Percentiles rank a stretch among this genome's conserved stretches.
These are phyloP conservation scores for Sclerotinia subarctica DNA, from an alignment of 2,329 filamentous ascomycete species.

Conservation along the genomic window DNA sequence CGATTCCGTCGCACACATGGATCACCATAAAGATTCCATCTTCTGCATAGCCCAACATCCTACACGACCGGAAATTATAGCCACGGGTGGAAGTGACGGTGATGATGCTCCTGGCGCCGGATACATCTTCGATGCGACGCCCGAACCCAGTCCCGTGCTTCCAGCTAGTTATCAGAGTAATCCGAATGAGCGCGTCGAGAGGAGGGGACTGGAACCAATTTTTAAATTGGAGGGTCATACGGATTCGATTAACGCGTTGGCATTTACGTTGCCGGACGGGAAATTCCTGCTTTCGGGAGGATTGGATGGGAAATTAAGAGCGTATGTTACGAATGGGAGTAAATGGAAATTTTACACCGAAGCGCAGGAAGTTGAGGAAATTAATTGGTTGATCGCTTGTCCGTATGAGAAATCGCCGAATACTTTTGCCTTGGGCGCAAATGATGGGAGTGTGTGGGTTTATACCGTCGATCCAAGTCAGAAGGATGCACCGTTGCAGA, in stretches of 20 bases:
- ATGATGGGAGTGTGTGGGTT: slow-evolving; percentile 92
- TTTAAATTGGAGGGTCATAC: slow-evolving; percentile 83
- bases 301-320: slow-evolving; percentile 77
- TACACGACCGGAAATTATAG: slow-evolving; percentile 69
- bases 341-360: slow-evolving; percentile 69
- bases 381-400: slow-evolving; percentile 84
- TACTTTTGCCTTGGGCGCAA: slow-evolving; percentile 81
- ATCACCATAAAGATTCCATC: slow-evolving; percentile 83
- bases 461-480: slow-evolving; percentile 76
- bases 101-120: slow-evolving; percentile 65
- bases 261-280: slow-evolving; percentile 79
- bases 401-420: slow-evolving; percentile 71
- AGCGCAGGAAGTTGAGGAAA: slow-evolving; percentile 85
- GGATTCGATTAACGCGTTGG: slow-evolving; percentile 83
- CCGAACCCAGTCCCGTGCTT: slow-evolving; percentile 63
- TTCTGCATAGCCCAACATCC: slow-evolving; percentile 96
- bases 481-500: slow-evolving; percentile 62
- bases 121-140: slow-evolving; percentile 78
- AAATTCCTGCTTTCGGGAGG: slow-evolving; percentile 85
- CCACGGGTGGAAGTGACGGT: slow-evolving; percentile 77
- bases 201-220: slow-evolving; percentile 60
- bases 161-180: slow-evolving; percentile 71
- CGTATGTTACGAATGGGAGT: slow-evolving; percentile 49
- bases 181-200: slow-evolving; percentile 55
- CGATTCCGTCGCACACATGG: slow-evolving; percentile 91